A percentile compares a stretch with the other conserved stretches of the same genome.
Conservation (phyloP, 2,329 filamentous ascomycete genomes). For the Dryadomyces sulphureus region DNA sequence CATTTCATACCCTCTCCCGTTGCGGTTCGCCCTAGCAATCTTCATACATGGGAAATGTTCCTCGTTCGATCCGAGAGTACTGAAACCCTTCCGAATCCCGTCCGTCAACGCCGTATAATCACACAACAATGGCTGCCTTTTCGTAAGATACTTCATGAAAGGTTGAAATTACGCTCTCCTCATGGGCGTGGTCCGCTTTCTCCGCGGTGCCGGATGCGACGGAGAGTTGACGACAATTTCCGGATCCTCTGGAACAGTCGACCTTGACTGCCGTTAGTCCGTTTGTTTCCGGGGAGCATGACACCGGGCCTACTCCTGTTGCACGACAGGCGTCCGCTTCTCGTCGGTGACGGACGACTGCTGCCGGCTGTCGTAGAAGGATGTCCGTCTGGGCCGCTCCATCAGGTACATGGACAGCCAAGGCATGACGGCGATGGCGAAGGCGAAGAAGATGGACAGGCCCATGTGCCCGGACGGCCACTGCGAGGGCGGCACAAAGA, state of each 20-base stretch:
- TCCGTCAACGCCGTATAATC: too few relatives aligned
- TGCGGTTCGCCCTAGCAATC: too few relatives aligned
- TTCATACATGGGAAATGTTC: too few relatives aligned
- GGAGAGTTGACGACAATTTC: background rate
- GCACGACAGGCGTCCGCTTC: background rate
- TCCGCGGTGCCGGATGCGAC: background rate
- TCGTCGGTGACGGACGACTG: background rate
- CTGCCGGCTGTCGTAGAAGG: slow-evolving; percentile 10
- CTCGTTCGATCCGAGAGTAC: too few relatives aligned
- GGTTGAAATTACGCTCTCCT: background rate
- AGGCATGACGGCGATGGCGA: slow-evolving; percentile 2
- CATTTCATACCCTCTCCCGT: too few relatives aligned
- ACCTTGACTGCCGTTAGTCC: background rate
- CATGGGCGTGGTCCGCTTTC: background rate
- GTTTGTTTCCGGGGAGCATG: background rate
- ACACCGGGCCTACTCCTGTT: background rate
- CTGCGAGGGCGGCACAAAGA: background rate
- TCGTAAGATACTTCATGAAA: too few relatives aligned
- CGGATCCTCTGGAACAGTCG: background rate
- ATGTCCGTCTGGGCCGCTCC: slow-evolving; percentile 17
- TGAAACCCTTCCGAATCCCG: too few relatives aligned
- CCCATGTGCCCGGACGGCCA: background rate
- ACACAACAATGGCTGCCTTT: too few relatives aligned
- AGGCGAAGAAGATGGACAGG: background rate
- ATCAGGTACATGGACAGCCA: slow-evolving; percentile 8